Conservation (phyloP, 805 yeast species). For the Metschnikowia santaceciliae region DNA sequence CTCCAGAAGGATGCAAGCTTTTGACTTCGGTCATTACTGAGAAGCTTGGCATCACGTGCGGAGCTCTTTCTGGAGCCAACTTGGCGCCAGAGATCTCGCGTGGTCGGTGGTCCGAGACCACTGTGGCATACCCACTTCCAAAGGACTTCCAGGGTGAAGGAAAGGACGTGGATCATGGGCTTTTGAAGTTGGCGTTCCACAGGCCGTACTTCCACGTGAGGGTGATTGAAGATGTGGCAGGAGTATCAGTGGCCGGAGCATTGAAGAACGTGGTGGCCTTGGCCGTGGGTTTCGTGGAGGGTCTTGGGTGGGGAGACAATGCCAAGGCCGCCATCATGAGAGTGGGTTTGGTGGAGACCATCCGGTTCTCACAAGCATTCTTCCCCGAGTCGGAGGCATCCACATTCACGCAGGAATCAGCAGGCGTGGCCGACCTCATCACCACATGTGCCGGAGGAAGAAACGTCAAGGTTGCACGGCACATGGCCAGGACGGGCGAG, state of each 20-base stretch:
- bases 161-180: slow-evolving; percentile 63
- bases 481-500: slow-evolving; percentile 76
- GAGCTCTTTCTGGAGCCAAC: slow-evolving; percentile 96
- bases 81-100: slow-evolving; percentile 95
- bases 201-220: slow-evolving; percentile 97
- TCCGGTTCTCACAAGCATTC: slow-evolving; percentile 66
- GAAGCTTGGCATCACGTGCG: slow-evolving; percentile 82
- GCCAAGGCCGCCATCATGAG: slow-evolving; percentile 98
- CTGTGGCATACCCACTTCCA: slow-evolving; percentile 85
- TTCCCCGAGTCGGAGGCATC: slow-evolving; percentile 55
- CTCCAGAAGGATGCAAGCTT: slow-evolving; percentile 78
- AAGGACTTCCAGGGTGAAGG: slow-evolving; percentile 64
- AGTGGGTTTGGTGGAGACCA: slow-evolving; percentile 87
- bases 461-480: slow-evolving; percentile 86
- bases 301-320: slow-evolving; percentile 98
- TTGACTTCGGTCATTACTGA: slow-evolving; percentile 77
- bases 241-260: slow-evolving; percentile 96
- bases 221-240: slow-evolving; percentile 89
- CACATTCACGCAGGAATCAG: slow-evolving; percentile 90
- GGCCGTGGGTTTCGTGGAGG: slow-evolving; percentile 97
- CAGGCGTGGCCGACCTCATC: slow-evolving; percentile 97
- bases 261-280: slow-evolving; percentile 93
- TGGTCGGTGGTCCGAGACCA: slow-evolving; percentile 96
- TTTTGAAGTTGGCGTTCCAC: slow-evolving; percentile 84
- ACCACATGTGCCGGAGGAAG: slow-evolving; percentile 98